Base-by-base conservation (phyloP, 306 rosid genomes). In the Cucumis sativus region DNA sequence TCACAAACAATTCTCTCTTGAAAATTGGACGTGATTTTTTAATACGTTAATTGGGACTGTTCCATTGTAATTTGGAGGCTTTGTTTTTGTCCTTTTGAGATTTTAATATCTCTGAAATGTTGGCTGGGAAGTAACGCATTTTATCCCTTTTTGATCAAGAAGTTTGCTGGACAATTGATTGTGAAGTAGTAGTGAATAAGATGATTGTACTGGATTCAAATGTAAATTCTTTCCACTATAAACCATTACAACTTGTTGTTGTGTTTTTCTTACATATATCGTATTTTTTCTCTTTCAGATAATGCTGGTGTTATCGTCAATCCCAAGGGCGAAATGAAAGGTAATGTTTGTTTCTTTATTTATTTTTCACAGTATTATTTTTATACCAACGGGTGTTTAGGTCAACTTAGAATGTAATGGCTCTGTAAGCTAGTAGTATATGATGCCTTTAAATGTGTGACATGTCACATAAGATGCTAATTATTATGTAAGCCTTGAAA, bases 241-340 rank as follows among this genome's bases (percentile, higher is more conserved):
- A 23, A 3, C 60, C 25, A 25, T 28, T 1, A 23, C 0, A 49
- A 16, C 23, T 25, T 49, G 6, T 28, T 28, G 1, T 8, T 9
- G 25, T 71, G 59, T 23, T 71, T 66, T 71, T 71, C 57, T 47
- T 28, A 71, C 7, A 12, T 68, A 39, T 45, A 20, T 71, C 5
- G 20, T 25, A 23, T 49, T 71, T 71, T 49, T 40, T 40, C 15
- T 6, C 14, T 6, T 1, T 18, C 93, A 92, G 96, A 93, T 83
- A 93, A 93, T 77, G 97, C 97, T 30, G 92, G 98, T 33, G 97
- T 91, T 3, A 89, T 93, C 77, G 97, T 93, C 45, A 89, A 93
- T 78, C 97, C 96, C 21, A 93, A 93, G 81, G 98, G 98, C 4
- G 96, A 93, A 74, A 91, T 93, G 97, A 93, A 93, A 83, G 97